Percentiles rank a stretch among this genome's conserved stretches.
Conservation (phyloP, 352 stramenopile species). For the Globisporangium radiosum region DNA sequence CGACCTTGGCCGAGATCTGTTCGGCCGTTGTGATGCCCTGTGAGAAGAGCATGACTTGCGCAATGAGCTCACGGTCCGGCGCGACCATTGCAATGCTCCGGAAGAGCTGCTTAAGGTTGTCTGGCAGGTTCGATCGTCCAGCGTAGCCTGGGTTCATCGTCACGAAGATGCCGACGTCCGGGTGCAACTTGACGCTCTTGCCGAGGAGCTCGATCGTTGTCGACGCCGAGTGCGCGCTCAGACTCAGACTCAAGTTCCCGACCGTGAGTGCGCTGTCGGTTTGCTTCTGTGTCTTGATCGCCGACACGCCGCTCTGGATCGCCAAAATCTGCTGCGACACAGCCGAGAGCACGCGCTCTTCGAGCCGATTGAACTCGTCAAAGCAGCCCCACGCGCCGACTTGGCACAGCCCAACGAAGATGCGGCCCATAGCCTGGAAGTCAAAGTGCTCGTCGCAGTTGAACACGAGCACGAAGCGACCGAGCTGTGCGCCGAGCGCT, state of each 20-base stretch:
- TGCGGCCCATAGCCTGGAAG: conserved; percentile 98
- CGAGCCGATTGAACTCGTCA: conserved; percentile 99
- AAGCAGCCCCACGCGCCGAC: conserved; percentile 99
- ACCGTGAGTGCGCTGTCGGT: conserved; percentile 10
- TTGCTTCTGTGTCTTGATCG: conserved; percentile 61
- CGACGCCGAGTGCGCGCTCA: conserved; percentile 13
- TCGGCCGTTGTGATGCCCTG: conserved; percentile 99
- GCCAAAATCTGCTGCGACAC: conserved; percentile 99
- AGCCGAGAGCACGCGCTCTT: conserved; percentile 98
- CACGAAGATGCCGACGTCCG: conserved; percentile 99
- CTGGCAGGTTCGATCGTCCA: conserved; percentile 94
- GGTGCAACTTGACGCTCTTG: conserved; percentile 92
- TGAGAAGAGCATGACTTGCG: conserved; percentile 99
- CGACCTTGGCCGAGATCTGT: conserved; percentile 94
- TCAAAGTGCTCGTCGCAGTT: conserved; percentile 99
- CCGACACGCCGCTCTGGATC: conserved; percentile 97
- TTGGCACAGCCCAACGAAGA: conserved; percentile 99
- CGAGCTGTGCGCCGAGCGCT: conserved; percentile 96
- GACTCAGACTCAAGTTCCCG: conserved; percentile 11
- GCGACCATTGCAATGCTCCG: conserved; percentile 99
- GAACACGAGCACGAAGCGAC: conserved; percentile 99
- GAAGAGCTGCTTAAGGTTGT: conserved; percentile 99
- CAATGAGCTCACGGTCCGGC: conserved; percentile 98
- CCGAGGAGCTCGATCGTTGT: conserved; percentile 94
- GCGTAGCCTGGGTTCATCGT: conserved; percentile 99